Evolutionary conservation across 352 stramenopile genomes (phyloP).

Genomic region (Globisporangium nunn): DNA sequence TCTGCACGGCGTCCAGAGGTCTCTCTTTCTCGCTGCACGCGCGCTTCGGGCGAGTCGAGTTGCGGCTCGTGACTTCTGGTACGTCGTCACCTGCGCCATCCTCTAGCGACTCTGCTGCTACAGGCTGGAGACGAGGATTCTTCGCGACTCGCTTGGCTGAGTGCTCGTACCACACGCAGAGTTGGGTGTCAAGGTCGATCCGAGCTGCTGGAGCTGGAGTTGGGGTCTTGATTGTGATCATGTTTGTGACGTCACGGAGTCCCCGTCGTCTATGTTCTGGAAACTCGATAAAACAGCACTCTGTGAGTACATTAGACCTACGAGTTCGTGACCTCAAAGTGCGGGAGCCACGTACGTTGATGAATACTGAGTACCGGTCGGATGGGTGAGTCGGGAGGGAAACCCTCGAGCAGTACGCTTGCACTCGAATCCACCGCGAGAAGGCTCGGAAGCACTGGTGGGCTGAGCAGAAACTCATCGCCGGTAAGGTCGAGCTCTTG

Average conservation of each 20-base stretch:
- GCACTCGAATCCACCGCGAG: not conserved
- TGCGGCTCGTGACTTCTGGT: not conserved
- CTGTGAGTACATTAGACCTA: not conserved
- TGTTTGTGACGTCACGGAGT: conserved; percentile 2
- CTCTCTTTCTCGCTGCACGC: not conserved
- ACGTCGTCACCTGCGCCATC: not conserved
- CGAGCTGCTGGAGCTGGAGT: not conserved
- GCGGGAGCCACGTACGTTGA: not conserved
- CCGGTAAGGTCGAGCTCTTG: conserved; percentile 62
- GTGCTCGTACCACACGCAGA: not conserved
- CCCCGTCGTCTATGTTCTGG: not conserved
- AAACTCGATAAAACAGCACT: not conserved
- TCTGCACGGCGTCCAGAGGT: not conserved
- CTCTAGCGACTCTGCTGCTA: not conserved
- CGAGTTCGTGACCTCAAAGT: not conserved
- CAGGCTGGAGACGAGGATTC: not conserved
- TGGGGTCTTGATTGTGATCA: not conserved
- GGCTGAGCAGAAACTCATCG: conserved; percentile 56
- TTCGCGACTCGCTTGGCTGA: not conserved
- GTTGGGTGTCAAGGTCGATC: not conserved
- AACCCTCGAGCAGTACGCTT: not conserved
- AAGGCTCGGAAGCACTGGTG: conserved; percentile 14
- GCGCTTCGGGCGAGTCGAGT: not conserved
- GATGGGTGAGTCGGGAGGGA: not conserved
- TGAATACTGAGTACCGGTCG: not conserved